These are phyloP conservation scores for Hypericum androsaemum DNA, from an alignment of 345 rosid genomes.

Conservation along the genomic window DNA sequence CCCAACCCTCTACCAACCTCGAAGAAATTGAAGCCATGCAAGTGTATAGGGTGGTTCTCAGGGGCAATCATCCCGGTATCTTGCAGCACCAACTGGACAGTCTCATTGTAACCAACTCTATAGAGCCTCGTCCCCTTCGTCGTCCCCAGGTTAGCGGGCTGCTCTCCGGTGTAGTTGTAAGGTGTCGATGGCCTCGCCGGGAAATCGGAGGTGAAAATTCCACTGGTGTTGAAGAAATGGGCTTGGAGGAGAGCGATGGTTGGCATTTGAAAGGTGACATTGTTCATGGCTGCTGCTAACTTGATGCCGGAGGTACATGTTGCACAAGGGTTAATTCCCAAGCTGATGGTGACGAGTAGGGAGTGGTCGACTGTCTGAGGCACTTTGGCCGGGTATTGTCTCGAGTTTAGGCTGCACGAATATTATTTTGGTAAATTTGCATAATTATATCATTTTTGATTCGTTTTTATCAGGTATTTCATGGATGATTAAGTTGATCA, in stretches of 20 bases:
- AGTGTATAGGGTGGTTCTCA: constrained; percentile 2
- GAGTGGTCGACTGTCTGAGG: constrained; percentile 3
- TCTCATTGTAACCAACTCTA: neutral
- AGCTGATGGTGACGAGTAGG: neutral
- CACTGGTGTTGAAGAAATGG: neutral
- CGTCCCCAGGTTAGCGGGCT: neutral
- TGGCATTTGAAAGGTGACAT: neutral
- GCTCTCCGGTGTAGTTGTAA: neutral
- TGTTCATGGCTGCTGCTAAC: neutral
- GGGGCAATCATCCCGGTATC: neutral
- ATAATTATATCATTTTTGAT: too few relatives aligned
- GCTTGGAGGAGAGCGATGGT: constrained; percentile 1
- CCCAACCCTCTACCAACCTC: constrained; percentile 3
- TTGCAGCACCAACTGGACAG: constrained; percentile 1
- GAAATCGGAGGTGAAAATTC: neutral
- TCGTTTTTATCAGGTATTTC: too few relatives aligned
- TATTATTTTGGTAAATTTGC: too few relatives aligned
- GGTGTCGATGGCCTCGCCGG: neutral
- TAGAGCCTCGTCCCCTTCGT: constrained; percentile 2
- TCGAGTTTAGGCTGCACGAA: neutral
- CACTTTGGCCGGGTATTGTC: neutral
- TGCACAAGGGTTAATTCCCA: neutral
- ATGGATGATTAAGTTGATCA: too few relatives aligned
- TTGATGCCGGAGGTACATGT: neutral
- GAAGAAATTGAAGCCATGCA: constrained; percentile 4